Base-by-base conservation (phyloP, 2,329 filamentous ascomycete genomes). In the Neonectria magnoliae region DNA sequence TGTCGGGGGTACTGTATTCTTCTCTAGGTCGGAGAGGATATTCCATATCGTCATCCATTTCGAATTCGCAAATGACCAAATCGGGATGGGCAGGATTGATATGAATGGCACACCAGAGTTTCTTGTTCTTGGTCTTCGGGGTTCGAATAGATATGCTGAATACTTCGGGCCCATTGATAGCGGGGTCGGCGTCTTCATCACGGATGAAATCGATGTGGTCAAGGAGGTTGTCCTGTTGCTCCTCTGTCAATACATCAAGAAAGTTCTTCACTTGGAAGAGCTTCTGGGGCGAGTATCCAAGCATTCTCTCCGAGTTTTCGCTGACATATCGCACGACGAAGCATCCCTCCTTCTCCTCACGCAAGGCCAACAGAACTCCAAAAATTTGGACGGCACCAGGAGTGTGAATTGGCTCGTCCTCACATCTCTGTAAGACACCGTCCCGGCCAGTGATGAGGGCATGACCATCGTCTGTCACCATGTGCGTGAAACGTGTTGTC, bases 361-460 rank as follows among this genome's bases (percentile, higher is more conserved):
- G 87, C 20, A 97, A 78, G 0, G 90, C 93, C 33, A 97, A 73
- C 25, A 97, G 81, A 4, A 92, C 83, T 1, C 94, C 94, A 71
- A 97, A 97, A 1, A 87, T 85, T 76, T 97, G 94, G 1, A 94
- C 81, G 1, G 92, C 92, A 36, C 93, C 93, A 1, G 94, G 94
- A 1, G 93, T 91, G 69, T 95, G 93, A 27, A 97, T 97, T 0
- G 94, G 93, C 73, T 97, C 94, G 73, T 97, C 94, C 77, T 97
- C 94, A 74, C 94, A 97, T 57, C 89, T 87, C 75, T 97, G 92
- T 48, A 96, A 80, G 1, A 85, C 87, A 2, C 89, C 90, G 57
- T 93, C 89, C 60, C 91, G 86, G 6, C 93, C 93, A 1, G 93
- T 96, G 58, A 97, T 92, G 31, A 97, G 87, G 27, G 91, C 89